Evolutionary conservation across 2,329 filamentous ascomycete genomes (phyloP), one percentile per base, ranked within the genome.

Genomic region (Aspergillus piperis): DNA sequence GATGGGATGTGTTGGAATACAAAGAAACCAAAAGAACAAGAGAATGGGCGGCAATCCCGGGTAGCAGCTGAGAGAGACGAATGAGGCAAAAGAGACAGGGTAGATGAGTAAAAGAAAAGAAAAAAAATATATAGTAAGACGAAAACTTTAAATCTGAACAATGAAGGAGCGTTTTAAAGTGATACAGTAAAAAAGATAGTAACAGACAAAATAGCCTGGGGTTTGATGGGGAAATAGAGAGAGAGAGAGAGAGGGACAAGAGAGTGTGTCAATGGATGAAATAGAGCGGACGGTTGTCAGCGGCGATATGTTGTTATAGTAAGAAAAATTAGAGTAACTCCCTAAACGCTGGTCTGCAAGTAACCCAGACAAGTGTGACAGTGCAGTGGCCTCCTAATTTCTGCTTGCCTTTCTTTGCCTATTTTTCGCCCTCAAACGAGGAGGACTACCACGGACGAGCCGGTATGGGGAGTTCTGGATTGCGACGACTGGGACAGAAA

Each of bases 401-500:
- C 21, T 54, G 19, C 38, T 30, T 19, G 36, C 17, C 32, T 27
- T 42, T 23, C 52, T 54, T 54, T 54, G 48, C 38, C 54, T 56
- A 47, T 58, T 48, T 56, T 61, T 27, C 44, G 58, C 50, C 56
- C 55, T 61, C 55, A 59, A 50, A 58, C 30, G 41, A 19, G 17
- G 41, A 54, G 53, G 49, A 58, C 50, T 56, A 64, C 63, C 62
- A 66, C 62, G 62, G 64, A 55, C 58, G 59, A 44, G 19, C 48
- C 48, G 32, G 44, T 61, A 48, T 56, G 25, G 27, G 58, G 38
- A 38, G 59, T 54, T 60, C 59, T 60, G 54, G 54, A 62, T 62
- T 53, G 60, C 62, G 62, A 62, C 57, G 54, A 51, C 58, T 50
- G 48, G 60, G 59, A 47, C 57, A 59, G 39, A 57, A 36, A 36